Percentiles rank a stretch among this genome's conserved stretches.
Conservation (phyloP, 441 rosid species). For the Erodium texanum region DNA sequence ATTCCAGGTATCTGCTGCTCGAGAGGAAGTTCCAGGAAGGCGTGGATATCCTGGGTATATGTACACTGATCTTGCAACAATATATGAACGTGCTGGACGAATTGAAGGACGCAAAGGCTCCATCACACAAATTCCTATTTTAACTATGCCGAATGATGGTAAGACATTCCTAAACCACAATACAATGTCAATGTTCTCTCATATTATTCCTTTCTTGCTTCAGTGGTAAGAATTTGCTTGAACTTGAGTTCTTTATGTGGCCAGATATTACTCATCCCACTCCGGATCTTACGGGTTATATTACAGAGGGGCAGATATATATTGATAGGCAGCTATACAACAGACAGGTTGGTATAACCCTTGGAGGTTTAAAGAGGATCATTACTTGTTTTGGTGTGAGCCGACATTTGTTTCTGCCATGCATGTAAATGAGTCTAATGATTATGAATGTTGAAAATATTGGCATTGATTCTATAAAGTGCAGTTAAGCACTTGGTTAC, state of each 20-base stretch:
- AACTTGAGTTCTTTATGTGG: slow-evolving; percentile 10
- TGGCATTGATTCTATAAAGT: too few species aligned
- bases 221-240: background rate
- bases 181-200: too few species aligned
- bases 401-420: background rate
- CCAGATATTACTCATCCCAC: slow-evolving; percentile 97
- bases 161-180: background rate
- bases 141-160: slow-evolving; percentile 63
- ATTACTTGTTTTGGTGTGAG: background rate
- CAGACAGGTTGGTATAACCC: slow-evolving; percentile 51
- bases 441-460: too few species aligned
- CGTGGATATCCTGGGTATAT: slow-evolving; percentile 99
- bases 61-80: slow-evolving; percentile 98
- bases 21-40: slow-evolving; percentile 99
- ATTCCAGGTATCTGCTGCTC: slow-evolving; percentile 90
- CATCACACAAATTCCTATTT: slow-evolving; percentile 96
- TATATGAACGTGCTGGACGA: slow-evolving; percentile 97
- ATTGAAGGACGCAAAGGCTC: slow-evolving; percentile 98
- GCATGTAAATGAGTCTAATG: too few species aligned
- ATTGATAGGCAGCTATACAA: slow-evolving; percentile 94
- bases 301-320: slow-evolving; percentile 97
- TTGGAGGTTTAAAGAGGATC: background rate
- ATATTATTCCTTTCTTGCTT: background rate
- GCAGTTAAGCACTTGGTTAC: background rate
- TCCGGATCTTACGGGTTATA: slow-evolving; percentile 98